These are phyloP conservation scores for Hypoxylon subgilvum DNA, from an alignment of 495 filamentous ascomycete species.

Conservation along the genomic window DNA sequence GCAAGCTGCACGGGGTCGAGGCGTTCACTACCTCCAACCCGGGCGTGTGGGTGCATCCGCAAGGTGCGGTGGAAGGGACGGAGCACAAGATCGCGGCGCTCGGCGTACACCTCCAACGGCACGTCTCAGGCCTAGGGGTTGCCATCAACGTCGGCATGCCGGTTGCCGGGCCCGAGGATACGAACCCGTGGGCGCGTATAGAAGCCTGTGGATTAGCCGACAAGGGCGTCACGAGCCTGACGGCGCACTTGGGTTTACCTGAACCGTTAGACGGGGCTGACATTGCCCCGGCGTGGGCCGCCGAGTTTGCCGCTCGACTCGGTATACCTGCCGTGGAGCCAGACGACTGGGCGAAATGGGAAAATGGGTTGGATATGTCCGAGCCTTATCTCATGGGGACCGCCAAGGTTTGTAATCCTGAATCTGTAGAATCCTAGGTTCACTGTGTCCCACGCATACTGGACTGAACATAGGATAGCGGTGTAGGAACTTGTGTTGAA, in stretches of 20 bases:
- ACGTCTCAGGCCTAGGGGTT: conserved; percentile 85
- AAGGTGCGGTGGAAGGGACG: conserved; percentile 1
- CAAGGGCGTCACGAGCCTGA: conserved; percentile 73
- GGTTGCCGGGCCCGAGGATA: conserved; percentile 11
- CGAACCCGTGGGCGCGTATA: conserved; percentile 66
- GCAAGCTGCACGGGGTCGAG: conserved; percentile 57
- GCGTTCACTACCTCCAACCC: conserved; percentile 74
- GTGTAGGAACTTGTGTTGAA: too few relatives aligned
- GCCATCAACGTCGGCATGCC: conserved; percentile 78
- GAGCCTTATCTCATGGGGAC: too few relatives aligned
- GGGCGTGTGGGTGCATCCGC: conserved; percentile 75
- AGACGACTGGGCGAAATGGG: neutral
- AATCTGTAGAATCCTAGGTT: too few relatives aligned
- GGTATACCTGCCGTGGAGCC: neutral
- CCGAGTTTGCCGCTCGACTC: conserved; percentile 21
- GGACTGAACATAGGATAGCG: too few relatives aligned
- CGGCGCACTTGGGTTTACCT: conserved; percentile 27
- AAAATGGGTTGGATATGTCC: neutral
- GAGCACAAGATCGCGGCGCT: conserved; percentile 83
- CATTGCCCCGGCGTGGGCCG: conserved; percentile 24
- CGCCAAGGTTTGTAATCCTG: too few relatives aligned
- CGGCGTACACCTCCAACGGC: conserved; percentile 83
- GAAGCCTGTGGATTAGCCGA: conserved; percentile 86
- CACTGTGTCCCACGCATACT: too few relatives aligned
- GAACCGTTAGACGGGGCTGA: neutral